These are phyloP conservation scores for Claviceps sp. DNA, from an alignment of 2,329 filamentous ascomycete genomes.

Conservation along the genomic window DNA sequence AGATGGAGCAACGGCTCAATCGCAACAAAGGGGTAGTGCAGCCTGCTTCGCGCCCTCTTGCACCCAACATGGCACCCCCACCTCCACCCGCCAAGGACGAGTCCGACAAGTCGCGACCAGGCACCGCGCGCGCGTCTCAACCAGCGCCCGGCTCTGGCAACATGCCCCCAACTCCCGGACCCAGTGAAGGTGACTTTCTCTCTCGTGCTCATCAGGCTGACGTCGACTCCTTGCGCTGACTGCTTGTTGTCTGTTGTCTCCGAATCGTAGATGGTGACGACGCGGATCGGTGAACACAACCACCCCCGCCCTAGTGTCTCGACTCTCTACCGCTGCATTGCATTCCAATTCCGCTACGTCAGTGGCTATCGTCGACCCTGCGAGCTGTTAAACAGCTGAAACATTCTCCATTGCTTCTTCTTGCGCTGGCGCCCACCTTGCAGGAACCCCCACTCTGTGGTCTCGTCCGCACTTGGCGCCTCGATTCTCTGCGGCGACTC, in stretches of 20 bases:
- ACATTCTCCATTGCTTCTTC: background rate
- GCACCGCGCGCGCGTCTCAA: slow-evolving; percentile 38
- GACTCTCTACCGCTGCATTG: background rate
- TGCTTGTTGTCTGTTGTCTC: background rate
- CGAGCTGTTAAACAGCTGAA: background rate
- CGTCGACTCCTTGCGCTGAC: slow-evolving; percentile 5
- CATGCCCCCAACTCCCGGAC: slow-evolving; percentile 47
- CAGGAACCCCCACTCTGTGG: background rate
- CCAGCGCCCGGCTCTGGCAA: slow-evolving; percentile 39
- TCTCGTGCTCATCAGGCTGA: slow-evolving; percentile 19
- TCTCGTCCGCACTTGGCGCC: background rate
- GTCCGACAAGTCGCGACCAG: slow-evolving; percentile 37
- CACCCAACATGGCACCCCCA: slow-evolving; percentile 6
- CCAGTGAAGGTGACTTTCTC: slow-evolving; percentile 49
- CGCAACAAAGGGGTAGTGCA: slow-evolving; percentile 12
- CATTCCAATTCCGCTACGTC: background rate
- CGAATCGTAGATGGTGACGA: slow-evolving; percentile 24
- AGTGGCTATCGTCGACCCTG: background rate
- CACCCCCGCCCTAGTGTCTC: no score
- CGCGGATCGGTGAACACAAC: slow-evolving; percentile 16
- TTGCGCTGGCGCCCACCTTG: background rate
- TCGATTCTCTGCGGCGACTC: background rate
- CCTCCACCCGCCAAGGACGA: slow-evolving; percentile 12
- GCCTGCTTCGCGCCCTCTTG: slow-evolving; percentile 8
- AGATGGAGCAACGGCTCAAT: slow-evolving; percentile 68